These are phyloP conservation scores for Globisporangium emineosum DNA, from an alignment of 352 stramenopile species.

Conservation along the genomic window DNA sequence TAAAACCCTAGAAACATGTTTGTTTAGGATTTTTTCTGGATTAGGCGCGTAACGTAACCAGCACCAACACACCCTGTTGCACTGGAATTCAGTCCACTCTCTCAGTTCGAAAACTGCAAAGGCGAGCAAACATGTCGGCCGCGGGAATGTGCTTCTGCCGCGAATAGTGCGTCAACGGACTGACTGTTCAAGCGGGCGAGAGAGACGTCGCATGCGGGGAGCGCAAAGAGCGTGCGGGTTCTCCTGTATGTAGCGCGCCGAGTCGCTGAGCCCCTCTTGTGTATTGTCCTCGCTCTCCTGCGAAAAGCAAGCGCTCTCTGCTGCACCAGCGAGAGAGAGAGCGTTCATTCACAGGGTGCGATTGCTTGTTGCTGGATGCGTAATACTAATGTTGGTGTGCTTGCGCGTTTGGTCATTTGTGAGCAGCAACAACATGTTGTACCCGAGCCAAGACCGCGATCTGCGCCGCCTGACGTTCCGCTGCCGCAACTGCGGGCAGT, in stretches of 20 bases:
- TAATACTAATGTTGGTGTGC: background rate
- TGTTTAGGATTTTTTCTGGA: no score
- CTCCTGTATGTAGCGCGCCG: no score
- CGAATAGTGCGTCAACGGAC: constrained; percentile 61
- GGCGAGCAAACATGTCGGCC: constrained; percentile 47
- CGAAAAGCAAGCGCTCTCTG: background rate
- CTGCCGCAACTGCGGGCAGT: constrained; percentile 85
- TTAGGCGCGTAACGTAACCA: no score
- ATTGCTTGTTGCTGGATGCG: background rate
- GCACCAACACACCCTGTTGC: no score
- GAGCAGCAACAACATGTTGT: constrained; percentile 90
- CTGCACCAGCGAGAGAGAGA: background rate
- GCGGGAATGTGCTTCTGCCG: constrained; percentile 87
- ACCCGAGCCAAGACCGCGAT: constrained; percentile 86
- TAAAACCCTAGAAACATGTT: no score
- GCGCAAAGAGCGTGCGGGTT: no score
- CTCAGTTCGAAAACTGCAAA: background rate
- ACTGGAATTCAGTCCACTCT: background rate
- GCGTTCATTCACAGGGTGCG: background rate
- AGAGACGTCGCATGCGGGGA: no score
- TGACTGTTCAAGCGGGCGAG: background rate
- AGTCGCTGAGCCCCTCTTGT: background rate
- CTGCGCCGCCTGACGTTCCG: constrained; percentile 82
- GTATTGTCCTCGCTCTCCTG: background rate
- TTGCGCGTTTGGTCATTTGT: background rate